Evolutionary conservation across 495 filamentous ascomycete species (phyloP).

Genomic region (Neurospora pannonica): DNA sequence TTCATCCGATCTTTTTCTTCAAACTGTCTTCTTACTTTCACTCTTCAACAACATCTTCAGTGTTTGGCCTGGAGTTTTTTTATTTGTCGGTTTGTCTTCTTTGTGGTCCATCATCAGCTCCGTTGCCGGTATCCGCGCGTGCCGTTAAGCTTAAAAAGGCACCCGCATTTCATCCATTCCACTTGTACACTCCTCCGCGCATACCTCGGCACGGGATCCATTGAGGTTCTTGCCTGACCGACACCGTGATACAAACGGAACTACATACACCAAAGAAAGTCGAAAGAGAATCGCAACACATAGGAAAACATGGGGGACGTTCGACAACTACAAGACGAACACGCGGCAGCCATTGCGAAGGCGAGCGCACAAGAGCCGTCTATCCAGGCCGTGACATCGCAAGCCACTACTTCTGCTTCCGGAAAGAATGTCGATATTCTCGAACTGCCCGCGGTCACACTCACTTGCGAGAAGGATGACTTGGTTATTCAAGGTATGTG

Average conservation of each 20-base stretch:
- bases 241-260: background rate
- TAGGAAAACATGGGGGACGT: background rate
- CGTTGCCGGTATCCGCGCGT: background rate
- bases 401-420: background rate
- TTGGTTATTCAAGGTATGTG: constrained; percentile 14
- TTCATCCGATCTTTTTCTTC: background rate
- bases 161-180: background rate
- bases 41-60: background rate
- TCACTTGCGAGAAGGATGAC: constrained; percentile 13
- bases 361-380: background rate
- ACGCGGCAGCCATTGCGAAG: background rate
- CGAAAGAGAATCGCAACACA: background rate
- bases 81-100: background rate
- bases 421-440: constrained; percentile 7
- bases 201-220: background rate
- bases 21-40: background rate
- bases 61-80: background rate
- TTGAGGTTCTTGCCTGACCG: background rate
- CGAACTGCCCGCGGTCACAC: constrained; percentile 15
- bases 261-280: background rate
- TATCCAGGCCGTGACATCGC: background rate
- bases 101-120: background rate
- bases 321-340: background rate
- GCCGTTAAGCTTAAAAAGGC: background rate
- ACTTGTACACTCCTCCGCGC: background rate